A percentile compares a stretch with the other conserved stretches of the same genome.
Evolutionary conservation across 164 flowering plant species (phyloP).

Genomic region (Vitis rotundifolia): DNA sequence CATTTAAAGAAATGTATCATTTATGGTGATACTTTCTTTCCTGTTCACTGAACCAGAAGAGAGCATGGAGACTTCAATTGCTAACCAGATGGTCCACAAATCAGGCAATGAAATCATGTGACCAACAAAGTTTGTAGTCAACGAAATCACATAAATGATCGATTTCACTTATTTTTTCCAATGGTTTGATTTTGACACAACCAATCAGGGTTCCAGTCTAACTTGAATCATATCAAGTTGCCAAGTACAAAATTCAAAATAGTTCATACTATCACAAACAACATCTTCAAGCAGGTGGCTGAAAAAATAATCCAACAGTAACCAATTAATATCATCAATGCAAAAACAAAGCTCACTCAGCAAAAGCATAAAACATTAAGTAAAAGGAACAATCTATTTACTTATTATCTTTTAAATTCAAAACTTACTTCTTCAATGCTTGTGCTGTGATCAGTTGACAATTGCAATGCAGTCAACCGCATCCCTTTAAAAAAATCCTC

Average conservation of each 20-base stretch:
- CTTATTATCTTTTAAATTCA: background rate
- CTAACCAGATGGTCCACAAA: no score
- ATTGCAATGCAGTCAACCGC: conserved; percentile 83
- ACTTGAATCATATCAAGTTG: background rate
- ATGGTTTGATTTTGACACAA: no score
- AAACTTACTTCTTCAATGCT: conserved; percentile 92
- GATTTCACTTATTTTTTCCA: no score
- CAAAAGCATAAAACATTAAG: background rate
- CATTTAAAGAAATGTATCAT: no score
- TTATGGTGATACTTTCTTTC: no score
- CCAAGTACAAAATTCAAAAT: background rate
- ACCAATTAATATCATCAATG: conserved; percentile 1
- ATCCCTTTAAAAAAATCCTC: conserved; percentile 38
- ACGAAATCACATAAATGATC: no score
- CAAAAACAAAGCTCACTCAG: background rate
- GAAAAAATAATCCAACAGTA: background rate
- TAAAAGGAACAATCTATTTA: background rate
- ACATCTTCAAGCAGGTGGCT: background rate
- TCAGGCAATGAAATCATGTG: no score
- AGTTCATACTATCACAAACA: conserved; percentile 1
- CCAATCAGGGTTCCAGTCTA: background rate
- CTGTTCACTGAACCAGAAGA: no score
- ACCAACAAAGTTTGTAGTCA: no score
- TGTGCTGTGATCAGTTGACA: conserved; percentile 98
- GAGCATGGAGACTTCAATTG: no score